Percentiles rank a stretch among this genome's conserved stretches.
phyloP scores from a whole-genome alignment of 2,329 filamentous ascomycete genomes.

The Diaporthe longicolla region DNA sequence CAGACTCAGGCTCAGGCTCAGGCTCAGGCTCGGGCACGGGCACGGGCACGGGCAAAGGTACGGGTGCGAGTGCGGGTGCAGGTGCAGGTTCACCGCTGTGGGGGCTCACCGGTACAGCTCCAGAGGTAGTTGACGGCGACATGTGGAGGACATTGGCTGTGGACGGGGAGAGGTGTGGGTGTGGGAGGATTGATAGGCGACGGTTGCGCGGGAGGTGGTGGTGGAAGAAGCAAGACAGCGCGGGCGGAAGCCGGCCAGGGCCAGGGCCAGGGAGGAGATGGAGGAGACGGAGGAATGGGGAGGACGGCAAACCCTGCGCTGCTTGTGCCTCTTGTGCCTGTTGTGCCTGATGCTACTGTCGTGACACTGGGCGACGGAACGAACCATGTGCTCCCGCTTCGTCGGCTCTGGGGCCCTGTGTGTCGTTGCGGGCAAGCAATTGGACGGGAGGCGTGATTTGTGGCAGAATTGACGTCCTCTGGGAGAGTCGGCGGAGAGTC shows the following conservation, averaged over 20 bases:
- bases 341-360: conserved; percentile 31
- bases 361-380: conserved; percentile 9
- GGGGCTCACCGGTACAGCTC: conserved; percentile 60
- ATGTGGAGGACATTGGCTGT: conserved; percentile 68
- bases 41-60: neutral
- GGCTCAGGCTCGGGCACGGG: conserved; percentile 28
- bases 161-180: conserved; percentile 54
- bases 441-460: conserved; percentile 28
- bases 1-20: conserved; percentile 15
- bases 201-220: conserved; percentile 40
- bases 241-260: conserved; percentile 5
- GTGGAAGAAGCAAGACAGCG: conserved; percentile 15
- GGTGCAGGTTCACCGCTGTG: conserved; percentile 51
- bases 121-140: conserved; percentile 63
- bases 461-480: conserved; percentile 24
- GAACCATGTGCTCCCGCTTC: conserved; percentile 31
- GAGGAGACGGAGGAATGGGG: neutral
- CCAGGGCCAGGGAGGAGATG: conserved; percentile 13
- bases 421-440: conserved; percentile 16
- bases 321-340: conserved; percentile 32
- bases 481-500: conserved; percentile 34
- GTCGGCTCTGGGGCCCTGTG: conserved; percentile 20
- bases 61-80: conserved; percentile 41
- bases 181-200: conserved; percentile 49
- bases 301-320: conserved; percentile 31